Evolutionary conservation across 1,139 yeast genomes (phyloP).

Genomic region (Diutina siamensis): DNA sequence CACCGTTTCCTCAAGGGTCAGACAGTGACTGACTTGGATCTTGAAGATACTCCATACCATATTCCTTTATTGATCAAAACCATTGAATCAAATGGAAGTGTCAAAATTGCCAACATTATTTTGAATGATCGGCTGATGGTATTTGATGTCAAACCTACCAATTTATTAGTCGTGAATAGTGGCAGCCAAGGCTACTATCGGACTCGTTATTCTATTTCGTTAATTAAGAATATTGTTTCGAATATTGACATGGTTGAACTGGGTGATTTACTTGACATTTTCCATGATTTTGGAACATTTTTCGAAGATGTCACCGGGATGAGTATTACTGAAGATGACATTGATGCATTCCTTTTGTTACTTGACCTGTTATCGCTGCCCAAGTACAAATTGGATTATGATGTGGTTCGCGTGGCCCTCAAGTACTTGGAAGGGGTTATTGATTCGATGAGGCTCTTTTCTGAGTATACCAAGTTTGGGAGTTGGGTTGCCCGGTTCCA

Average conservation of each 20-base stretch:
- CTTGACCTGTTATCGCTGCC: neutral
- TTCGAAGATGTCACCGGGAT: constrained; percentile 9
- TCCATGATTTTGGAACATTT: constrained; percentile 27
- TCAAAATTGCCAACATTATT: constrained; percentile 26
- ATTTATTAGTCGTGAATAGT: constrained; percentile 11
- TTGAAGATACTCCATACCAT: constrained; percentile 25
- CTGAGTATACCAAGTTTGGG: constrained; percentile 15
- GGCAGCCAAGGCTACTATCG: neutral
- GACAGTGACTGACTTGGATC: constrained; percentile 12
- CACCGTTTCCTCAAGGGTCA: constrained; percentile 25
- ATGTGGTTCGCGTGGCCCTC: constrained; percentile 21
- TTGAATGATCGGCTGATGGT: constrained; percentile 36
- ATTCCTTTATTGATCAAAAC: constrained; percentile 40
- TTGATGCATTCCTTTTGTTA: neutral
- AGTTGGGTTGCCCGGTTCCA: constrained; percentile 15
- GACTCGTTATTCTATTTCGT: neutral
- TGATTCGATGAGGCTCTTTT: constrained; percentile 18
- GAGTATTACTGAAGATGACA: neutral
- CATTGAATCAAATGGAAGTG: constrained; percentile 16
- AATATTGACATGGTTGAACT: constrained; percentile 13
- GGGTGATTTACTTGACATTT: constrained; percentile 22
- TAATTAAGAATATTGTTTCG: constrained; percentile 12
- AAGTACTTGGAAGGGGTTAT: constrained; percentile 23
- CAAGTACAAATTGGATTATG: constrained; percentile 15
- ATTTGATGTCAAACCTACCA: constrained; percentile 18